Evolutionary conservation across 2,329 filamentous ascomycete genomes (phyloP).

Genomic region (Xylaria sp.): DNA sequence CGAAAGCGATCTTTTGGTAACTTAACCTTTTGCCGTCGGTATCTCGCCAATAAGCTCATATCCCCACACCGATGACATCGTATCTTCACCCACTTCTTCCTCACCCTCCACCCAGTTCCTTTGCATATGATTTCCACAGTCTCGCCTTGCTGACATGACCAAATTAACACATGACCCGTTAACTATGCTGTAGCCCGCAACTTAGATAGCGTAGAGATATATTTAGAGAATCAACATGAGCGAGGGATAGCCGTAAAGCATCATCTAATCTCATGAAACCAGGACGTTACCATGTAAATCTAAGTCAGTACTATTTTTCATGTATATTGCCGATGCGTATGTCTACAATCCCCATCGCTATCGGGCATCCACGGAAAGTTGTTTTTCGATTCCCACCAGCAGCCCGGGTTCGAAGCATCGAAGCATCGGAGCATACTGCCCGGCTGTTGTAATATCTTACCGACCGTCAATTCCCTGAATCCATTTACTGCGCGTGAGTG

Average conservation of each 20-base stretch:
- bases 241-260: too few species aligned
- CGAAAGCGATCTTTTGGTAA: not conserved
- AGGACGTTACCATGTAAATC: not conserved
- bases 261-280: too few species aligned
- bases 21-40: constrained; percentile 3
- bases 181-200: constrained; percentile 1
- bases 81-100: not conserved
- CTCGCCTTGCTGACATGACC: constrained; percentile 25
- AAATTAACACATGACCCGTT: constrained; percentile 23
- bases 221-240: not conserved
- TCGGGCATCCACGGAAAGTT: constrained; percentile 6
- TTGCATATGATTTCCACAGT: constrained; percentile 19
- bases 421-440: not conserved
- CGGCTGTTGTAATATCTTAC: not conserved
- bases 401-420: not conserved
- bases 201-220: not conserved
- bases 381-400: not conserved
- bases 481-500: not conserved
- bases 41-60: constrained; percentile 12
- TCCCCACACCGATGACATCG: constrained; percentile 16
- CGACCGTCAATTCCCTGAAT: constrained; percentile 4
- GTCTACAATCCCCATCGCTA: not conserved
- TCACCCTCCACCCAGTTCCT: constrained; percentile 14
- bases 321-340: not conserved
- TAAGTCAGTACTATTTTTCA: not conserved